These are phyloP conservation scores for Lecanicillium sp. DNA, from an alignment of 2,329 filamentous ascomycete genomes.

Conservation along the genomic window DNA sequence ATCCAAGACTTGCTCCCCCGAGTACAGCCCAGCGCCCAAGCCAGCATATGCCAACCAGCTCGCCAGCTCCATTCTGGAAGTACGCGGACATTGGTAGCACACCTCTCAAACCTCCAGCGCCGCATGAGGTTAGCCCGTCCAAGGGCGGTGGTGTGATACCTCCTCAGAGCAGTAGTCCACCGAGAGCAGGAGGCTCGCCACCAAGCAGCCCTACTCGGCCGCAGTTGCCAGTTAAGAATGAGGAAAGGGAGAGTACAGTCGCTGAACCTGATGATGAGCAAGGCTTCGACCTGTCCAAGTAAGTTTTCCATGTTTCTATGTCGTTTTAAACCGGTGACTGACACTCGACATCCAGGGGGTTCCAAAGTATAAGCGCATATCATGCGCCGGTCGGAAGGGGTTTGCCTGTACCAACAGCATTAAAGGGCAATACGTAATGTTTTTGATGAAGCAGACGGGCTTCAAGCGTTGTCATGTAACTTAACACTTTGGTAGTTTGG, in stretches of 20 bases:
- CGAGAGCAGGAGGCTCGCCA: constrained; percentile 40
- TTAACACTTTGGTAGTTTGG: neutral
- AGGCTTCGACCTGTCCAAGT: constrained; percentile 53
- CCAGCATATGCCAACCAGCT: constrained; percentile 79
- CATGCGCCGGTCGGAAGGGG: constrained; percentile 46
- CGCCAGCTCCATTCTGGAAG: constrained; percentile 82
- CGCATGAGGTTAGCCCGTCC: constrained; percentile 51
- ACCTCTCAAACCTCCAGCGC: constrained; percentile 43
- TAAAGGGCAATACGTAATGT: constrained; percentile 24
- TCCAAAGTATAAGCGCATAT: constrained; percentile 57
- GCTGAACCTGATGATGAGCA: constrained; percentile 36
- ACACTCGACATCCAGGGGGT: constrained; percentile 36
- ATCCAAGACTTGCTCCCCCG: constrained; percentile 68
- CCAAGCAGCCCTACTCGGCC: constrained; percentile 41
- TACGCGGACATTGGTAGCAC: constrained; percentile 72
- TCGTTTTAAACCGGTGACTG: constrained; percentile 14
- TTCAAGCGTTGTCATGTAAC: too few relatives aligned
- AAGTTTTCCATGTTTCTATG: constrained; percentile 16
- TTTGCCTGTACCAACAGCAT: constrained; percentile 32
- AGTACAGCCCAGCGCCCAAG: constrained; percentile 75
- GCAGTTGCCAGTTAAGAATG: constrained; percentile 18
- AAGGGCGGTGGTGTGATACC: constrained; percentile 35
- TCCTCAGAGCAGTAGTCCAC: constrained; percentile 52
- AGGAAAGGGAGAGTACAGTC: constrained; percentile 17
- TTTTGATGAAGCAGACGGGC: neutral